Evolutionary conservation across 208 protist genomes (phyloP).

Genomic region (Acanthamoeba quina): DNA sequence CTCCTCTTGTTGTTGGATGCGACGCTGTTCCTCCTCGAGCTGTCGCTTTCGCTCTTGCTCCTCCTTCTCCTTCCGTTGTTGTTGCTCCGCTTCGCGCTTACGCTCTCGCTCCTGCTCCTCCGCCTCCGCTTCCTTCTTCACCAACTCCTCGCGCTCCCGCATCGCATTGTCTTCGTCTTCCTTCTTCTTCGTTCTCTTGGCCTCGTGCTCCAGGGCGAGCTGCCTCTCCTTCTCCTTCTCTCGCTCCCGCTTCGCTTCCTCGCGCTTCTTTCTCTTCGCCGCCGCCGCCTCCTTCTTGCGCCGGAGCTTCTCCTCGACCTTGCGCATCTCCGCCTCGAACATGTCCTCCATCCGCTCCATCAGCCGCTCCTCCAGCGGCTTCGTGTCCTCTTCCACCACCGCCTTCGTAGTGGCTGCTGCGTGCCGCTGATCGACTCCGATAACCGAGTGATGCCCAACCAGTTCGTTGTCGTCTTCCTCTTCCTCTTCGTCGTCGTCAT

Average conservation of each 20-base stretch:
- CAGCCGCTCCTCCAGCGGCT: conserved; percentile 15
- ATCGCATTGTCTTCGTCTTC: background rate
- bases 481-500: background rate
- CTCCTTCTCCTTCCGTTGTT: background rate
- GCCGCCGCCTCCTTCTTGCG: conserved; percentile 1
- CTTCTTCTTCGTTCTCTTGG: background rate
- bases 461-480: background rate
- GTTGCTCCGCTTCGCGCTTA: background rate
- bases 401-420: no score
- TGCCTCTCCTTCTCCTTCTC: background rate
- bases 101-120: background rate
- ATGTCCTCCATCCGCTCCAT: conserved; percentile 13
- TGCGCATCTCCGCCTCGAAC: conserved; percentile 41
- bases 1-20: background rate
- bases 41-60: background rate
- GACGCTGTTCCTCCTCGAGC: background rate
- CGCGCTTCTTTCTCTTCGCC: conserved; percentile 11
- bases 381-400: background rate
- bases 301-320: conserved; percentile 6
- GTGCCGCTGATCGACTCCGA: no score
- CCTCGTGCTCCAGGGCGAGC: background rate
- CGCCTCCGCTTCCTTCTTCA: conserved; percentile 7
- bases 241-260: background rate
- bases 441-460: background rate
- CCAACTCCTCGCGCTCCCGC: background rate